Base-by-base conservation (phyloP, 2,329 filamentous ascomycete genomes). In the Rhinocladiella similis region DNA sequence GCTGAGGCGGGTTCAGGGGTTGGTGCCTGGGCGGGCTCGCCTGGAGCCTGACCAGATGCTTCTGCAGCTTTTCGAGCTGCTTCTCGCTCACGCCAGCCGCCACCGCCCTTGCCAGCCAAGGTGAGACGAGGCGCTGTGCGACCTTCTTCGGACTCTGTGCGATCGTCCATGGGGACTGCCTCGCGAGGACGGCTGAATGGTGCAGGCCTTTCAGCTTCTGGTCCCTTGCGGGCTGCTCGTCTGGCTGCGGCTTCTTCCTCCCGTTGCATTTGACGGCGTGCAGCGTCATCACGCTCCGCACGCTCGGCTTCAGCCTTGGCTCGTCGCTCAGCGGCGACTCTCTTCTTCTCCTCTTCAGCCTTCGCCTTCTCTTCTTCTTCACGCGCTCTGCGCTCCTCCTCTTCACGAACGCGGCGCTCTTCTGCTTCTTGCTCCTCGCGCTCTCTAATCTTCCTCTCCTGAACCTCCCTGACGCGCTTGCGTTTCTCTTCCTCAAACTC, bases 401-500 rank as follows among this genome's bases (percentile, higher is more conserved):
- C 91, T 73, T 97, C 94, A 57, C 82, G 83, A 55, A 87, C 80
- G 63, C 83, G 82, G 54, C 86, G 84, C 77, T 96, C 92, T 70
- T 86, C 85, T 73, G 94, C 92, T 73, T 96, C 92, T 49, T 82
- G 84, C 76, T 95, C 91, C 55, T 85, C 83, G 78, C 86, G 91
- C 83, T 97, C 91, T 54, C 88, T 86, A 54, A 90, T 83, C 73
- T 88, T 87, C 65, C 86, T 85, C 70, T 97, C 93, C 66, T 89
- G 87, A 69, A 89, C 85, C 73, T 97, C 91, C 82, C 91, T 93
- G 76, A 91, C 87, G 68, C 94, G 90, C 63, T 86, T 83, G 38
- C 87, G 84, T 75, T 97, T 96, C 78, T 95, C 91, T 75, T 88
- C 89, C 79, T 97, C 90, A 56, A 97, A 83, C 72, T 99, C 94